Evolutionary conservation across 2,329 filamentous ascomycete species (phyloP).

Genomic region (Tolypocladium sp.): DNA sequence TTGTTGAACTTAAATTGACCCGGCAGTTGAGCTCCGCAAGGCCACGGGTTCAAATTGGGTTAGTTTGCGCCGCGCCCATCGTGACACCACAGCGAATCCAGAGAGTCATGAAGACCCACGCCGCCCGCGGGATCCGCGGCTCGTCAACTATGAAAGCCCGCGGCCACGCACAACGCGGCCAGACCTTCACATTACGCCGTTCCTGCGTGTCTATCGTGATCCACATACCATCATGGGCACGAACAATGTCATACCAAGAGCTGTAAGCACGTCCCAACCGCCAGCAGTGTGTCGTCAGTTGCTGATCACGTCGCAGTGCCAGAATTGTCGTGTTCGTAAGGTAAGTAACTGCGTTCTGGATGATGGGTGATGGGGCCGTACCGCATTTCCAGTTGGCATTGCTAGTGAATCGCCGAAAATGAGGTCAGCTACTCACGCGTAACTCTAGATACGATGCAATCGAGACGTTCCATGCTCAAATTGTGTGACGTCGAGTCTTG

Average conservation of each 20-base stretch:
- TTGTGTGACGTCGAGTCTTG: slow-evolving; percentile 10
- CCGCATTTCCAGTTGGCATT: background rate
- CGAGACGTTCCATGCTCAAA: slow-evolving; percentile 11
- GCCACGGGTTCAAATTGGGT: background rate
- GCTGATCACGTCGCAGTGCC: background rate
- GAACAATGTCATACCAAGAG: background rate
- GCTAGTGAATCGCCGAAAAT: background rate
- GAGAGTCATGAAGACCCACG: background rate
- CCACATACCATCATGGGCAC: background rate
- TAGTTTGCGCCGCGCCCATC: background rate
- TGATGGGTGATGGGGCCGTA: no score
- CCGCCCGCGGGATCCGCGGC: background rate
- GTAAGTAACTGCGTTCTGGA: background rate
- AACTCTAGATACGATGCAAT: slow-evolving; percentile 9
- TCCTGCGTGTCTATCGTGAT: background rate
- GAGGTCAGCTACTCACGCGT: background rate
- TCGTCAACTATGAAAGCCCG: background rate
- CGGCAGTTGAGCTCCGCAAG: no score
- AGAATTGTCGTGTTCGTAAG: slow-evolving; percentile 1
- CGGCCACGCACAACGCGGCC: background rate
- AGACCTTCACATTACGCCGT: background rate
- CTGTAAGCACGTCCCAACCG: background rate
- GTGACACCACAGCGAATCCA: no score
- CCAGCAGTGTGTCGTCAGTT: background rate
- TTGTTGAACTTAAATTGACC: no score